Base-by-base conservation (phyloP, 768 basidiomycete genomes). In the Amylocystis lapponica region DNA sequence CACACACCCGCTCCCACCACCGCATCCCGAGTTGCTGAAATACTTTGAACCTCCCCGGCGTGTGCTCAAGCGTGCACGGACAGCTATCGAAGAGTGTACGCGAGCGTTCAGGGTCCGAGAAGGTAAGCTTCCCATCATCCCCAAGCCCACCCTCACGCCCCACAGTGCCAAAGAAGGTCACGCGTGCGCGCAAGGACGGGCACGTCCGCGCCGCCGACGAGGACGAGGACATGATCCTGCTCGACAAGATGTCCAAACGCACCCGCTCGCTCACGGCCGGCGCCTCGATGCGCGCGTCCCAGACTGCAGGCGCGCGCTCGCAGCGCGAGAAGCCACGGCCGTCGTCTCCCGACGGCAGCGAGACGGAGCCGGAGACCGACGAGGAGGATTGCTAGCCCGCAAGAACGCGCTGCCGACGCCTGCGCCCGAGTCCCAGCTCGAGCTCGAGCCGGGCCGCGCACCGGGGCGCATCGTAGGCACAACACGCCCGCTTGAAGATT, bases 21-120 rank as follows among this genome's bases (percentile, higher is more conserved):
- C 90, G 1, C 91, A 96, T 62, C 83, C 83, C 2, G 88, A 89
- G 43, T 70, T 96, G 1, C 66, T 76, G 22, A 91, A 86, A 57
- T 98, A 87, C 63, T 82, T 96, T 53, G 69, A 89, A 10, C 79
- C 89, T 4, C 94, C 94, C 0, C 72, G 66, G 25, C 71, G 69
- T 25, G 78, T 86, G 1, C 62, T 84, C 12, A 86, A 86, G 56
- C 69, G 74, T 11, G 74, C 86, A 0, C 63, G 65, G 32, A 62
- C 67, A 1, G 67, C 79, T 0, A 66, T 84, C 17, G 76, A 83
- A 45, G 69, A 75, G 17, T 83, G 83, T 53, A 82, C 79, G 58
- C 57, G 66, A 5, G 67, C 59, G 1, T 81, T 97, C 67, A 87
- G 86, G 30, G 75, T 96, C 44, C 87, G 83, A 65, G 72, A 83